phyloP scores from a whole-genome alignment of 805 yeast species.

The Candida xiaguanensis region DNA sequence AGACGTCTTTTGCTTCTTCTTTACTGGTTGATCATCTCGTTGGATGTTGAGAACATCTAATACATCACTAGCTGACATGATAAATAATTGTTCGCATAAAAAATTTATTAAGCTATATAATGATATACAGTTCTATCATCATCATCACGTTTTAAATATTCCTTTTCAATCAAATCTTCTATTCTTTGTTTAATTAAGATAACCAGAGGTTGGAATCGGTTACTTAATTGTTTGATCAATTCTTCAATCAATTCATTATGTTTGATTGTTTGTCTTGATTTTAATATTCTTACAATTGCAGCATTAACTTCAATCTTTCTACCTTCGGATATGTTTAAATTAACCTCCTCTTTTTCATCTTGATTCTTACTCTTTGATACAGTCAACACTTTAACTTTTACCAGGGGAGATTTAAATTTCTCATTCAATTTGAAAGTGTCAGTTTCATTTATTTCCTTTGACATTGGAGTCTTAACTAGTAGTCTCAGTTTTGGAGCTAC shows the following conservation, averaged over 20 bases:
- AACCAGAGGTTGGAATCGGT: slow-evolving; percentile 68
- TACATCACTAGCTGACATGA: slow-evolving; percentile 50
- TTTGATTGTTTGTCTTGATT: slow-evolving; percentile 56
- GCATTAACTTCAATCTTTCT: slow-evolving; percentile 74
- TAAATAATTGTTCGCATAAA: background rate
- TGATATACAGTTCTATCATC: slow-evolving; percentile 58
- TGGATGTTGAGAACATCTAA: slow-evolving; percentile 74
- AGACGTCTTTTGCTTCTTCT: slow-evolving; percentile 34
- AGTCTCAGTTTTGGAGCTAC: slow-evolving; percentile 79
- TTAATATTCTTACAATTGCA: slow-evolving; percentile 85
- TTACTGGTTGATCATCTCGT: slow-evolving; percentile 42
- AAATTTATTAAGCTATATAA: slow-evolving; percentile 53
- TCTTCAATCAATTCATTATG: slow-evolving; percentile 70
- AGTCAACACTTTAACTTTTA: slow-evolving; percentile 71
- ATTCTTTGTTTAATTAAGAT: slow-evolving; percentile 66
- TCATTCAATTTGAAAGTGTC: slow-evolving; percentile 70
- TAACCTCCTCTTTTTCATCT: slow-evolving; percentile 49
- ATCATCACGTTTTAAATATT: slow-evolving; percentile 71
- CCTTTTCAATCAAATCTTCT: slow-evolving; percentile 74
- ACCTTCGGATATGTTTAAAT: slow-evolving; percentile 56
- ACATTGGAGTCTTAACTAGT: slow-evolving; percentile 70
- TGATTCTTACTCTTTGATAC: slow-evolving; percentile 47
- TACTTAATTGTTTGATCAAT: slow-evolving; percentile 53
- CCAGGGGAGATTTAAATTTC: slow-evolving; percentile 62
- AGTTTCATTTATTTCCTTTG: slow-evolving; percentile 58